Base-by-base conservation (phyloP, 129 eudicot genomes). In the Arctium minus region DNA sequence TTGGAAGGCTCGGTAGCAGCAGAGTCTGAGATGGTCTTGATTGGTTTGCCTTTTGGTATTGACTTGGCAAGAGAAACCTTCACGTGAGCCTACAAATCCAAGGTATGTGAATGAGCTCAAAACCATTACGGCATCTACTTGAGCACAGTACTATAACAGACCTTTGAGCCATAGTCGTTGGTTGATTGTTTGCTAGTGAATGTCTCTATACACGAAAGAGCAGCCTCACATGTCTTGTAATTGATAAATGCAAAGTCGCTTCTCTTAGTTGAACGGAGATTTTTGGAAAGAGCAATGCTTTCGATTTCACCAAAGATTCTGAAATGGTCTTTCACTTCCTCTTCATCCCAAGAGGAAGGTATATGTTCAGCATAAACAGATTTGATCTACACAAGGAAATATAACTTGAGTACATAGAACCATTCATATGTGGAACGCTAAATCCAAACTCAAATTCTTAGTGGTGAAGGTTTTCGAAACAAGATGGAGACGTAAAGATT, bases 61-160 rank as follows among this genome's bases (percentile, higher is more conserved):
- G 92, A 85, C 75, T 89, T 93, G 42, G 97, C 86, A 89, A 91
- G 92, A 87, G 92, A 91, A 64, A 88, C 94, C 83, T 90, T 88
- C 79, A 87, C 37, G 33, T 81, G 86, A 39, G 89, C 90, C 95
- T 92, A 69, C 83, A 89, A 70, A 78, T 64, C 74, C 62, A 68
- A 33, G 69, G 50, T 13, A 81, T 35, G 60, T 70, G 31, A 83
- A 73, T 0, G 33, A 40, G 64, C 30, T 36, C 67, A 77, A 70
- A 32, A 9, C 38, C 53, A 30, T 30, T 70, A 78, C 1, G 0
- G 46, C 5, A 77, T 13, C 27, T 75, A 86, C 73, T 76, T 37
- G 38, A 86, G 50, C 50, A 36, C 71, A 75, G 71, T 74, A 42
- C 40, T 22, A 86, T 68, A 67, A 72, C 80, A 50, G 39, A 92